Percentiles rank a stretch among this genome's conserved stretches.
Evolutionary conservation across 2,329 filamentous ascomycete genomes (phyloP).

Genomic region (Akanthomyces dipterigenus): DNA sequence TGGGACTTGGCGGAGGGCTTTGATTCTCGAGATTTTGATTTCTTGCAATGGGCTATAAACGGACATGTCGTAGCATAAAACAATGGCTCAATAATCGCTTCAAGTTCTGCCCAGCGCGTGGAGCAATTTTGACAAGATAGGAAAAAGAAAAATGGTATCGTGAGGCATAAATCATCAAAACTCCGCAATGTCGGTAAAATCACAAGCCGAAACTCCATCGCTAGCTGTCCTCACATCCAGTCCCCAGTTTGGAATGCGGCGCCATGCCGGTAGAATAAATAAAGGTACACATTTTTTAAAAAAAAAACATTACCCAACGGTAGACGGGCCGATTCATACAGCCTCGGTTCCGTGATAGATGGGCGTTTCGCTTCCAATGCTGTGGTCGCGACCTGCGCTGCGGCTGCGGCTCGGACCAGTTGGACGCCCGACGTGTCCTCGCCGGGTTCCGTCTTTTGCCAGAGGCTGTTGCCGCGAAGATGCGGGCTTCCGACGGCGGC

Average conservation of each 20-base stretch:
- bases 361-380: conserved; percentile 1
- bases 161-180: neutral
- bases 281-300: neutral
- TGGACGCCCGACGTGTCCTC: neutral
- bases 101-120: neutral
- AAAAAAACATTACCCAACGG: neutral
- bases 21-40: too few relatives aligned
- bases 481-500: neutral
- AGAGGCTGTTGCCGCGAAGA: neutral
- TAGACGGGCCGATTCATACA: neutral
- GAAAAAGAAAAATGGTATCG: neutral
- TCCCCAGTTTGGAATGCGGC: neutral
- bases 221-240: neutral
- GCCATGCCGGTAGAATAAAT: neutral
- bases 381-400: neutral
- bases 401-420: neutral
- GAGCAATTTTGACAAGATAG: neutral
- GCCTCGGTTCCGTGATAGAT: neutral
- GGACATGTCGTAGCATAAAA: too few relatives aligned
- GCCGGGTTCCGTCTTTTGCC: conserved; percentile 2
- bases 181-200: neutral
- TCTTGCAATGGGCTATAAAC: too few relatives aligned
- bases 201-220: neutral
- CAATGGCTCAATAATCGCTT: neutral
- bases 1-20: too few relatives aligned